phyloP scores from a whole-genome alignment of 345 rosid species.

The Diplotaxis tenuifolia region DNA sequence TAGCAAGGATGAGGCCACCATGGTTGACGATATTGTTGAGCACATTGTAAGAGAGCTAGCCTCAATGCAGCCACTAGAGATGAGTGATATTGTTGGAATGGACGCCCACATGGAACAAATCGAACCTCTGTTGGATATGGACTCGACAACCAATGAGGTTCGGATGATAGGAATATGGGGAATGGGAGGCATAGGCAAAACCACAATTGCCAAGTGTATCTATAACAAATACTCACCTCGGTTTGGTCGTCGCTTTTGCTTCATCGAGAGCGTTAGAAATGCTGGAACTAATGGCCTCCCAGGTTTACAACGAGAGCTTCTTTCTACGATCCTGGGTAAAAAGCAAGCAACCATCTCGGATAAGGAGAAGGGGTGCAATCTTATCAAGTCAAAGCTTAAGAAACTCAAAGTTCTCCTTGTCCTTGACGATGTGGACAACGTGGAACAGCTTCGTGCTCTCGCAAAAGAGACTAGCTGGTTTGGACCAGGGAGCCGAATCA shows the following conservation, averaged over 20 bases:
- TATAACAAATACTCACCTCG: not conserved
- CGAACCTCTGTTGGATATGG: not conserved
- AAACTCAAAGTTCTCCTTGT: constrained; percentile 3
- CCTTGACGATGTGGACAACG: constrained; percentile 15
- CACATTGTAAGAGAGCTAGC: not conserved
- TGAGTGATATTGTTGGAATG: not conserved
- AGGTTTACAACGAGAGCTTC: not conserved
- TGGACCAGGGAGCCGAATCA: constrained; percentile 29
- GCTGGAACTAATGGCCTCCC: not conserved
- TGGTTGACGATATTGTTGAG: not conserved
- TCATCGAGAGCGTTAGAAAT: not conserved
- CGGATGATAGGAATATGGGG: constrained; percentile 15
- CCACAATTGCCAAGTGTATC: constrained; percentile 4
- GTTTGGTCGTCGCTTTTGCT: not conserved
- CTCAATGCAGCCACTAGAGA: not conserved
- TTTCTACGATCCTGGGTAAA: not conserved
- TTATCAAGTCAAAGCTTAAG: constrained; percentile 1
- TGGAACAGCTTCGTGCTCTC: constrained; percentile 5
- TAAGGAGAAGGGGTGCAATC: not conserved
- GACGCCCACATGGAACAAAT: not conserved
- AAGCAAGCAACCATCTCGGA: not conserved
- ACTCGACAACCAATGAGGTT: not conserved
- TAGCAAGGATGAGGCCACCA: not conserved
- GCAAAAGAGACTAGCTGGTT: constrained; percentile 21
- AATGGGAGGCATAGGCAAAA: constrained; percentile 8